A percentile compares a stretch with the other conserved stretches of the same genome.
Evolutionary conservation across 768 basidiomycete genomes (phyloP).

Genomic region (Boletus barrowsii): DNA sequence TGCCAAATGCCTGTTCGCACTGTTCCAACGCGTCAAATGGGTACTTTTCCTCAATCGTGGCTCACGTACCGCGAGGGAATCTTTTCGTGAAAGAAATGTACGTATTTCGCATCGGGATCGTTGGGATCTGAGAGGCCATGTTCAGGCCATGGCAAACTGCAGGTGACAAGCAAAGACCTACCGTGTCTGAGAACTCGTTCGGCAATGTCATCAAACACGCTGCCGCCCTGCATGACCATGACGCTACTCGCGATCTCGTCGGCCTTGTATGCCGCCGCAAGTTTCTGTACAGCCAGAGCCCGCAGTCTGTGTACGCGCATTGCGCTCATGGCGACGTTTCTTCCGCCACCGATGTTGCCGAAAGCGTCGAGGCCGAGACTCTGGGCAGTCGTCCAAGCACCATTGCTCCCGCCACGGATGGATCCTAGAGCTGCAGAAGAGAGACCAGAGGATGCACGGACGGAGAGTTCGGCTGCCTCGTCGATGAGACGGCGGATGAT

Average conservation of each 20-base stretch:
- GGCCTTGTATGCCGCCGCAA: conserved; percentile 79
- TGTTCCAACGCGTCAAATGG: conserved; percentile 17
- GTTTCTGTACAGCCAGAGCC: conserved; percentile 80
- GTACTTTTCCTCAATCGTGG: not conserved
- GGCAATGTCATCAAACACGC: conserved; percentile 89
- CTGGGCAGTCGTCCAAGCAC: conserved; percentile 63
- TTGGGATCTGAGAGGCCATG: conserved; percentile 53
- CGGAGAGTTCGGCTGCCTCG: conserved; percentile 84
- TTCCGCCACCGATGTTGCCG: conserved; percentile 53
- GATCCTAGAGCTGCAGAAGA: conserved; percentile 72
- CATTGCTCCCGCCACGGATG: conserved; percentile 45
- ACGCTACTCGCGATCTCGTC: conserved; percentile 93
- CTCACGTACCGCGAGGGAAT: conserved; percentile 81
- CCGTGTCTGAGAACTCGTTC: conserved; percentile 76
- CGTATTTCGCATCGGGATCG: conserved; percentile 79
- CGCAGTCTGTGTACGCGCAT: conserved; percentile 79
- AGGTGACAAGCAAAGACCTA: conserved; percentile 26
- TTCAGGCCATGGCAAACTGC: not conserved
- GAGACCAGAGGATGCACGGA: conserved; percentile 83
- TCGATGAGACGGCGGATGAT: conserved; percentile 80
- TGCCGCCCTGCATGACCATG: conserved; percentile 94
- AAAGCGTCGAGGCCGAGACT: conserved; percentile 60
- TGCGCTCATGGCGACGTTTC: conserved; percentile 80
- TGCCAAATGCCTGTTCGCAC: conserved; percentile 65
- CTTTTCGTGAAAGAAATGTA: conserved; percentile 93